Evolutionary conservation across 2,329 filamentous ascomycete genomes (phyloP), one percentile per base, ranked within the genome.

Genomic region (Sporothrix inflata): DNA sequence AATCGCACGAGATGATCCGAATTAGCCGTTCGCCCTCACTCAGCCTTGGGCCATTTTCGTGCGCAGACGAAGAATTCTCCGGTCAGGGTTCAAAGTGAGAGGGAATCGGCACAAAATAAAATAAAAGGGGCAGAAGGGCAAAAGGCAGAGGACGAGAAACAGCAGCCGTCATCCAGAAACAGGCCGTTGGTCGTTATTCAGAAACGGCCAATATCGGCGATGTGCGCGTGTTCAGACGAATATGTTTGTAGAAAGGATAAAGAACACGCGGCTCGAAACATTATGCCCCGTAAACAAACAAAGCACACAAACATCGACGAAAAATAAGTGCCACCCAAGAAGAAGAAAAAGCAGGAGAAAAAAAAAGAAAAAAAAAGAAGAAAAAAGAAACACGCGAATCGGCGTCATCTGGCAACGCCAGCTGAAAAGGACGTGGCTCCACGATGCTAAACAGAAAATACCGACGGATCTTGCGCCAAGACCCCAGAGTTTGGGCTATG

Each of bases 401-500:
- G 14, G 38, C 34, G 38, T 7, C 38, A 16, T 42, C n/a, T 21
- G 12, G 12, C 60, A 27, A 8, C n/a, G 38, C 8, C 38, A 42
- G n/a, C 60, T 40, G n/a, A 63, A 63, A 63, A 42, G 38, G n/a
- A 42, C 60, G 60, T 11, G n/a, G 60, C 38, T 16, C n/a, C 60
- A 42, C 14, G 60, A 40, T 42, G 38, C n/a, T 63, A 63, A n/a
- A 14, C 38, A 42, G 38, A 42, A 63, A 42, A 63, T 40, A 45
- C 38, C 38, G n/a, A 45, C 21, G 60, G n/a, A 45, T 42, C 60
- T 63, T 38, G n/a, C n/a, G 60, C 60, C 60, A 63, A 63, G 60
- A 42, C n/a, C 57, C 60, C 60, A 19, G 4, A 7, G 38, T 42
- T 63, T 42, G n/a, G 60, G 60, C n/a, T 12, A 45, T 14, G 34